phyloP scores from a whole-genome alignment of 73 alveolate species.

The Uronychia setigera region DNA sequence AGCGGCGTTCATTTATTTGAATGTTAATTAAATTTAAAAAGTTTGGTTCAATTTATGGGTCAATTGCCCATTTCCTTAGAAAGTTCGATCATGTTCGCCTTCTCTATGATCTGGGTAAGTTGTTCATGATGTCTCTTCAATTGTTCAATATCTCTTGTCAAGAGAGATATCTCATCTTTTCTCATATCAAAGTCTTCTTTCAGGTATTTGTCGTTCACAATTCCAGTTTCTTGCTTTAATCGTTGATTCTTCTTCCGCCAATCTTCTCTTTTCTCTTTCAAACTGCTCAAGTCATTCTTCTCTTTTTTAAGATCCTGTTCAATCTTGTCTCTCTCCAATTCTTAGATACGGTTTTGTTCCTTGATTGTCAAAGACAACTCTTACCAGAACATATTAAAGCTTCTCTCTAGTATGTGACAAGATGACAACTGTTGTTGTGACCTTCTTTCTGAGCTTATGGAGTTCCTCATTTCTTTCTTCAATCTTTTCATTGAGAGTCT shows the following conservation, averaged over 20 bases:
- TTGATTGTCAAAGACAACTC: neutral
- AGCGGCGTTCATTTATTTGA: constrained; percentile 1
- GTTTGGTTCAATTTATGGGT: neutral
- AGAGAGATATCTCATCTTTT: constrained; percentile 52
- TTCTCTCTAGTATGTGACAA: constrained; percentile 95
- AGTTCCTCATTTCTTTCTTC: constrained; percentile 98
- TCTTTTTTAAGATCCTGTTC: constrained; percentile 73
- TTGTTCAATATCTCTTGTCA: constrained; percentile 35
- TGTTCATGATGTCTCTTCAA: constrained; percentile 51
- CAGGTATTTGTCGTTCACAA: constrained; percentile 66
- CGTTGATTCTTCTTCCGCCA: constrained; percentile 66
- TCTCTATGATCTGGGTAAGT: constrained; percentile 49
- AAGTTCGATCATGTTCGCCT: constrained; percentile 40
- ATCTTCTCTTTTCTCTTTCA: constrained; percentile 83
- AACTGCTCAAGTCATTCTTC: constrained; percentile 79
- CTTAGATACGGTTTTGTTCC: constrained; percentile 71
- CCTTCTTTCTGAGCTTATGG: constrained; percentile 92
- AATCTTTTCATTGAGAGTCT: constrained; percentile 96
- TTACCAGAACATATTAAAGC: constrained; percentile 74
- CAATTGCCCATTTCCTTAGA: constrained; percentile 33
- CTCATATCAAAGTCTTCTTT: constrained; percentile 64
- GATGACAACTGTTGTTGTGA: constrained; percentile 88
- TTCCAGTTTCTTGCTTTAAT: constrained; percentile 86
- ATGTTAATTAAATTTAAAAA: no score
- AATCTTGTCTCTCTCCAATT: constrained; percentile 68